Percentiles rank a stretch among this genome's conserved stretches.
Conservation (phyloP, 495 filamentous ascomycete species). For the Aspergillus funiculosus region DNA sequence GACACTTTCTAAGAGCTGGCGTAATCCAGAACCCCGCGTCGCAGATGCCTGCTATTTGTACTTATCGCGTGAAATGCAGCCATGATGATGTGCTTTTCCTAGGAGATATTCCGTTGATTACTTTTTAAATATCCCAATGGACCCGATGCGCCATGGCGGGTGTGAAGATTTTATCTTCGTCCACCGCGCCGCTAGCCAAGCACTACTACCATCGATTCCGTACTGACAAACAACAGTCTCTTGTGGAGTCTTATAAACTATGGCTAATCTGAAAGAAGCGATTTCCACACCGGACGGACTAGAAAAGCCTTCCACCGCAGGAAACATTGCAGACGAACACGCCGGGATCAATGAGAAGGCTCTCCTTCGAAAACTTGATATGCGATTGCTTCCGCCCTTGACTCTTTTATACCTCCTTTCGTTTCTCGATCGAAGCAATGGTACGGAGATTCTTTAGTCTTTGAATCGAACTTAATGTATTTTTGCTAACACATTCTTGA, state of each 20-base stretch:
- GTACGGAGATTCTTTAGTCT: constrained; percentile 24
- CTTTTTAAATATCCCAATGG: constrained; percentile 4
- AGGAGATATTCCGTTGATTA: background rate
- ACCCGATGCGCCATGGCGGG: background rate
- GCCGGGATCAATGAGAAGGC: constrained; percentile 52
- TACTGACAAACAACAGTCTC: background rate
- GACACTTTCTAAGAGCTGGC: background rate
- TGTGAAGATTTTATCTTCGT: background rate
- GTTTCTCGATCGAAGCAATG: constrained; percentile 72
- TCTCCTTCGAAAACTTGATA: constrained; percentile 61
- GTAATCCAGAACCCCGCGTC: constrained; percentile 8
- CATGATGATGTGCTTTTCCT: constrained; percentile 16
- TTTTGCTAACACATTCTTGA: constrained; percentile 15
- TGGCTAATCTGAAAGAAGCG: constrained; percentile 7
- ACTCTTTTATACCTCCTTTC: constrained; percentile 66
- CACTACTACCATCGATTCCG: background rate
- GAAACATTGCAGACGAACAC: constrained; percentile 19
- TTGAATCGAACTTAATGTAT: constrained; percentile 6
- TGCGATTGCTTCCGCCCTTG: constrained; percentile 57
- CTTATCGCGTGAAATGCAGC: constrained; percentile 13
- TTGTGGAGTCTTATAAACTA: background rate
- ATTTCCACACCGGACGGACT: background rate
- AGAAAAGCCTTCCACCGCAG: constrained; percentile 8
- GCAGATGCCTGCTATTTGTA: constrained; percentile 12
- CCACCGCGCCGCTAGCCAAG: background rate